A percentile compares a stretch with the other conserved stretches of the same genome.
Conservation (phyloP, 257 asterid genomes). For the Solanum gandarillasii region DNA sequence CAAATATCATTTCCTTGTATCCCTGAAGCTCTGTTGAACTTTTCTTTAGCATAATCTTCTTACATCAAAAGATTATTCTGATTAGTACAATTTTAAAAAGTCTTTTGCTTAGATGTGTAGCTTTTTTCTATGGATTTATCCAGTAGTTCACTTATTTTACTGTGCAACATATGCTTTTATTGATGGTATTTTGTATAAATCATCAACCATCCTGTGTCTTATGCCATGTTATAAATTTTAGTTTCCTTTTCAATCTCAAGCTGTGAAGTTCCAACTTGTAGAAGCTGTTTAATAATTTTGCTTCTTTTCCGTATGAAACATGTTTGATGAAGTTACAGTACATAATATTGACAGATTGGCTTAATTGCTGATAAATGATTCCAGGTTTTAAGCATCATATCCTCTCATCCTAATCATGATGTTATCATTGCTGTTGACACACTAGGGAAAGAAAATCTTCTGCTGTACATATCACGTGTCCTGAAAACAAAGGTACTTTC, state of each 20-base stretch:
- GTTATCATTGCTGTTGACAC: slow-evolving; percentile 64
- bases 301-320: neutral
- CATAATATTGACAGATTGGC: neutral
- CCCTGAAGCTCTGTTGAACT: neutral
- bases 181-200: neutral
- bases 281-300: neutral
- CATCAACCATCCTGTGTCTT: neutral
- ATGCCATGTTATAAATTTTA: neutral
- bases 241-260: neutral
- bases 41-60: neutral
- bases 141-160: neutral
- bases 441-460: slow-evolving; percentile 86
- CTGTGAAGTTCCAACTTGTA: neutral
- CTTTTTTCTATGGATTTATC: neutral
- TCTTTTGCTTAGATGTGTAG: neutral
- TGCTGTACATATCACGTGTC: slow-evolving; percentile 44
- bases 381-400: slow-evolving; percentile 68
- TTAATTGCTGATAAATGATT: slow-evolving; percentile 4
- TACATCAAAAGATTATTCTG: neutral
- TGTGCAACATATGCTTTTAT: neutral
- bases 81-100: neutral
- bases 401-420: slow-evolving; percentile 69
- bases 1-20: neutral
- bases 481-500: slow-evolving; percentile 56
- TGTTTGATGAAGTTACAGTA: neutral